Evolutionary conservation across 805 yeast genomes (phyloP), one percentile per base, ranked within the genome.

Genomic region (Wickerhamiella domercqiae): DNA sequence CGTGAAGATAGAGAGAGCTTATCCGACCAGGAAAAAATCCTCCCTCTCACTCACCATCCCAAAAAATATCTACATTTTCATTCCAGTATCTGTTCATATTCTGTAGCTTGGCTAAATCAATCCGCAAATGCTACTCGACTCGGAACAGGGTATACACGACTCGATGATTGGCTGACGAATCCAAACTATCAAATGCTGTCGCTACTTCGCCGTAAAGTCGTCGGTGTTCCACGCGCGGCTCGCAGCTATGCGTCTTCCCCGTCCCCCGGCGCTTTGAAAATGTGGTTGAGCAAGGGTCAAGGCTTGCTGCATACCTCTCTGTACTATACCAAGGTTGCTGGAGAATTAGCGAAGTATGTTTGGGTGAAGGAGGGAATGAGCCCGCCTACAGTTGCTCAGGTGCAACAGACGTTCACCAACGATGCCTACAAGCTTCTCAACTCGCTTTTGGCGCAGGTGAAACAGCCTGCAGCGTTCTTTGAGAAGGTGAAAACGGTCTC

Each of bases 341-440:
- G 67, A 44, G 80, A 74, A 59, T 57, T 74, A 50, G 73, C 70
- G 43, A 79, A 79, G 62, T 71, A 73, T 61, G 80, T 90, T 45
- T 90, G 87, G 73, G 64, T 75, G 56, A 79, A 80, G 62, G 98
- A 90, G 67, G 93, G 84, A 47, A 66, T 90, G 51, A 81, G 93
- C 44, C 97, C 97, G 46, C 98, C 98, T 52, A 58, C 82, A 30
- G 52, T 68, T 44, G 70, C 71, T 39, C 83, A 83, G 59, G 68
- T 87, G 66, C 76, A 79, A 65, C 64, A 70, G 47, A 82, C 80
- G 30, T 84, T 79, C 70, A 60, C 68, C 48, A 31, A 16, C 34
- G 44, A 40, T 22, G 29, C 38, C 22, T 55, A 63, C 68, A 63
- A 61, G 62, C 41, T 63, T 62, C 49, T 35, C 38, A 22, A 32